Evolutionary conservation across 495 filamentous ascomycete species (phyloP), one percentile per base, ranked within the genome.

Genomic region (Xylaria nigripes): DNA sequence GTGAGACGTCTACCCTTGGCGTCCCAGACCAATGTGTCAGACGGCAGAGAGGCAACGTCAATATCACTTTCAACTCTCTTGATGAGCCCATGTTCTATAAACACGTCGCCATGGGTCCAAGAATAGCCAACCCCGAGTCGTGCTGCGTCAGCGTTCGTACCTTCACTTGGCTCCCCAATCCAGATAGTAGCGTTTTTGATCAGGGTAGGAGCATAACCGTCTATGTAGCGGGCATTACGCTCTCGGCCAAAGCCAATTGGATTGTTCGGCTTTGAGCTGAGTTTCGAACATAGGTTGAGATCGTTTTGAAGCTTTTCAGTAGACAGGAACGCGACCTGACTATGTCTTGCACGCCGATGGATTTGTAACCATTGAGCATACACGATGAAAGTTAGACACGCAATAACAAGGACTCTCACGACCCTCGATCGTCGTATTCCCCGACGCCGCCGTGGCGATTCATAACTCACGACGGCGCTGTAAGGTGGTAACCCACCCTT

Each of bases 1-100:
- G 83, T 86, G 6, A 86, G 67, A 32, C 69, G 78, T n/a, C 75
- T 69, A 12, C 83, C 81, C 30, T 76, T 56, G n/a, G 79, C 73
- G 38, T 83, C 61, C 57, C 70, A 78, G 44, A 81, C 61, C 4
- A 67, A 44, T 2, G 70, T 69, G 55, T 73, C 66, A 8, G 60
- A 53, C 5, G 73, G 45, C 16, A 73, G 51, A 1, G 61, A 53
- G 23, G 45, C 54, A 8, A 55, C 42, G n/a, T 65, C 61, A 34
- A 76, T 75, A 34, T 60, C 52, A 1, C 51, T 47, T 16, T 65
- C 58, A 6, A 79, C 72, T 45, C 27, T 55, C 49, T 71, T 68
- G 55, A 80, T 72, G 22, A 79, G 69, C 0, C 76, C 78, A 24
- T 75, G 56, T 55, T 77, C 70, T 21, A 81, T 52, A 36, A 72